Base-by-base conservation (phyloP, 176 grass and related monocot species). In the Canna indica region DNA sequence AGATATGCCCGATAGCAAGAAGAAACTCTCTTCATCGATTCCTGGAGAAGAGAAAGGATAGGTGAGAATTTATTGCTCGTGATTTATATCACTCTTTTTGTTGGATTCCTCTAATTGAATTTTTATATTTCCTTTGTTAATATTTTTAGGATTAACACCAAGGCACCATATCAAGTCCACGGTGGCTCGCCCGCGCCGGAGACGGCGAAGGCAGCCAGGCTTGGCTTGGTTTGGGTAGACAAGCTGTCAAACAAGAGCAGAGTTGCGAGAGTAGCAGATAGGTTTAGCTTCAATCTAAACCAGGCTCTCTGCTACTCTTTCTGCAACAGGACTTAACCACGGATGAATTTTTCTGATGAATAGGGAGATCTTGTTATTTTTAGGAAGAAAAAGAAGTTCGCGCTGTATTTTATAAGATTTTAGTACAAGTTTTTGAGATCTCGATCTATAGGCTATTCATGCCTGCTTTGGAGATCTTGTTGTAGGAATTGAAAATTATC, bases 1-100 rank as follows among this genome's bases (percentile, higher is more conserved):
- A 73, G 71, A 73, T 41, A 73, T 73, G 71, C 71, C n/a, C 71
- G 14, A 73, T 73, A 18, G 71, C 53, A 25, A 58, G 71, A 32
- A 59, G 24, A 57, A 73, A 58, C 6, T 73, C 71, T 18, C 53
- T 73, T 13, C 71, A 73, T 41, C 50, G 71, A 18, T 73, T 73
- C 53, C 71, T 73, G 11, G 71, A 73, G 53, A 73, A 73, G 71
- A 73, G 71, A 33, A 73, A 73, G 53, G 71, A 73, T 42, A 33
- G 71, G 71, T 73, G 24, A 59, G 71, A 41, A 36, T 22, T 34
- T 20, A 3, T 48, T 32, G 7, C 16, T 57, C 20, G 8, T 39
- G 13, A 7, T 1, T 71, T 20, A 0, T 24, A 35, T 18, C 16
- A n/a, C 14, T 22, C 9, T 5, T 12, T 11, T 34, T 50, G 27